Evolutionary conservation across 1,284 basidiomycete genomes (phyloP), one percentile per base, ranked within the genome.

Genomic region (Irpex sp.): DNA sequence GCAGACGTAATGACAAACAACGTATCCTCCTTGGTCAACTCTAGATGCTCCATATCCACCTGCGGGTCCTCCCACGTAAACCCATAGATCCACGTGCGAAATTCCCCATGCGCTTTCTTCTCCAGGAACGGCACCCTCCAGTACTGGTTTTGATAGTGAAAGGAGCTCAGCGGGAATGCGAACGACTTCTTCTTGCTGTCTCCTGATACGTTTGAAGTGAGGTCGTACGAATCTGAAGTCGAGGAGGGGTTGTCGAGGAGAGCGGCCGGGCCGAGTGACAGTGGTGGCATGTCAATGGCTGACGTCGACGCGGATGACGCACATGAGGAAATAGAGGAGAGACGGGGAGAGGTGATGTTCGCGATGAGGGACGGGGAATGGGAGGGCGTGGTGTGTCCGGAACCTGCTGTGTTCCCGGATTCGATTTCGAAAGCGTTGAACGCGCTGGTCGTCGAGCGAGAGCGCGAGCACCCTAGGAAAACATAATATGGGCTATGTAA

Each of bases 111-210:
- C 31, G 90, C 82, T 49, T 86, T 83, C 59, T 87, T 83, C 70
- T 91, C 87, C 58, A 90, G 83, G 70, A 92, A 94, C 0, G 92
- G 92, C n/a, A 94, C 78, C 46, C 92, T 79, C 86, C 87, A 89
- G 69, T 81, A 84, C 66, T 83, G 79, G 50, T 83, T 71, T 65
- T 91, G 88, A 74, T 92, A 93, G 77, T 93, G 90, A 79, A 93
- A 93, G 0, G 89, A 85, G 63, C 85, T 88, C 70, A 87, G 76
- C 0, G 89, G 88, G 2, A 83, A 80, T 0, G 82, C 82, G 35
- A 86, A 33, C 33, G 26, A 2, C 78, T 33, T 21, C 21, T n/a
- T 43, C 49, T 21, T 11, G 17, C n/a, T 46, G 11, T 11, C 9
- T 46, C n/a, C n/a, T 11, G 43, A 46, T 46, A 11, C 43, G 43